Percentiles rank a stretch among this genome's conserved stretches.
Evolutionary conservation across 2,329 filamentous ascomycete genomes (phyloP).

Genomic region (Aspergillus proliferans): DNA sequence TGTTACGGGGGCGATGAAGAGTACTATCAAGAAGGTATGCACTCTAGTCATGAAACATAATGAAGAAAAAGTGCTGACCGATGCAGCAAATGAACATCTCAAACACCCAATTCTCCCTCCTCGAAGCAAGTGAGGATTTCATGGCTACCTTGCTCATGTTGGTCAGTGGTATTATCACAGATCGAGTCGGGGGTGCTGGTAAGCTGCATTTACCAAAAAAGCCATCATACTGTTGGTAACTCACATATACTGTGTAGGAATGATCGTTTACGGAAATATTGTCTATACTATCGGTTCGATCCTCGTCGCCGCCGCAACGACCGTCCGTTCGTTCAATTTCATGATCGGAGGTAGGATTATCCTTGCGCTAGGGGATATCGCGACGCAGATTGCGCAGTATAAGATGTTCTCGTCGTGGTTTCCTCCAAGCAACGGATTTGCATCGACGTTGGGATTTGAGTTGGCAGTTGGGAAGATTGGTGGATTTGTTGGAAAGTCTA

Average conservation of each 20-base stretch:
- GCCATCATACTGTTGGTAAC: background rate
- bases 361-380: conserved; percentile 55
- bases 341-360: conserved; percentile 55
- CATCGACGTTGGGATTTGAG: conserved; percentile 56
- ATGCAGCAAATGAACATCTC: conserved; percentile 48
- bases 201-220: conserved; percentile 3
- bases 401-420: conserved; percentile 63
- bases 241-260: conserved; percentile 22
- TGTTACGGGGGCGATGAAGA: conserved; percentile 57
- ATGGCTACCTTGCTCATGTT: conserved; percentile 55
- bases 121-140: conserved; percentile 57
- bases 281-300: conserved; percentile 55
- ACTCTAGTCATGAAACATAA: background rate
- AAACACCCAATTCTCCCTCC: conserved; percentile 54
- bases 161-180: conserved; percentile 50
- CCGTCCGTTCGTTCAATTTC: conserved; percentile 52
- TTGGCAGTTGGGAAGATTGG: conserved; percentile 57
- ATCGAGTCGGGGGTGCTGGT: conserved; percentile 54
- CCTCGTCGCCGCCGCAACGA: conserved; percentile 53
- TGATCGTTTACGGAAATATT: conserved; percentile 57
- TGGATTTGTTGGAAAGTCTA: conserved; percentile 54
- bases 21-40: conserved; percentile 51
- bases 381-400: conserved; percentile 59
- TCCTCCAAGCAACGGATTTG: conserved; percentile 55
- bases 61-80: background rate